Percentiles rank a stretch among this genome's conserved stretches.
Conservation (phyloP, 192 early-diverging fungal genomes). For the Backusella macrospora region DNA sequence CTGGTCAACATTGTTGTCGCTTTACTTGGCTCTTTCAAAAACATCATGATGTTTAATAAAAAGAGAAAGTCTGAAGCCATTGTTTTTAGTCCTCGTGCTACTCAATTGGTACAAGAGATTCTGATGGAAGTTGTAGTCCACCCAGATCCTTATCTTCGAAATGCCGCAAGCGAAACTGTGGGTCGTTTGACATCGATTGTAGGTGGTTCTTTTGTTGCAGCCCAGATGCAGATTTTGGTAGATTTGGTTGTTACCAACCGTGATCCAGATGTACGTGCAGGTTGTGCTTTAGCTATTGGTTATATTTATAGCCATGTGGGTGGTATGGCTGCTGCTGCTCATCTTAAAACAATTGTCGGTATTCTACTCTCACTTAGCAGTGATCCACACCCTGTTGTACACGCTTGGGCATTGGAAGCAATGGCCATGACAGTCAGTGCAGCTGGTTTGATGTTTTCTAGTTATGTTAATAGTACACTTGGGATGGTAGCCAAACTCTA, state of each 20-base stretch:
- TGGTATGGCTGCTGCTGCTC: constrained; percentile 79
- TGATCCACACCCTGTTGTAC: constrained; percentile 93
- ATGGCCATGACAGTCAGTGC: constrained; percentile 85
- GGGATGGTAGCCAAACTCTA: constrained; percentile 87
- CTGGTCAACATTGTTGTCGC: constrained; percentile 81
- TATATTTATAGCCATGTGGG: constrained; percentile 88
- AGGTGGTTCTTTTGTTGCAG: constrained; percentile 66
- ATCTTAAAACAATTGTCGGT: constrained; percentile 87
- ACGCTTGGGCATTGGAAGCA: constrained; percentile 89
- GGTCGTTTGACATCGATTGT: constrained; percentile 77
- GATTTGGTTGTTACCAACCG: constrained; percentile 89
- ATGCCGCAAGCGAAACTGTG: constrained; percentile 78
- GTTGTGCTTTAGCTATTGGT: constrained; percentile 89
- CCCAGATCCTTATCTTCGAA: constrained; percentile 70
- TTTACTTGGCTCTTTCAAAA: constrained; percentile 70
- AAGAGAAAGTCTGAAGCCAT: constrained; percentile 9
- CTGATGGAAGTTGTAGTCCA: constrained; percentile 69
- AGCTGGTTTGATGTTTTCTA: constrained; percentile 90
- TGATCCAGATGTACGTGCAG: constrained; percentile 92
- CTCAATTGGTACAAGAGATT: constrained; percentile 33
- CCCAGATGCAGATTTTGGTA: constrained; percentile 75
- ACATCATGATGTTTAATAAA: constrained; percentile 37
- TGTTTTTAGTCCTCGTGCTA: constrained; percentile 20
- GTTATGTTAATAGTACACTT: constrained; percentile 86
- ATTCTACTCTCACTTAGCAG: constrained; percentile 88